Evolutionary conservation across 2,329 filamentous ascomycete genomes (phyloP).

Genomic region (Podosphaera fusca): DNA sequence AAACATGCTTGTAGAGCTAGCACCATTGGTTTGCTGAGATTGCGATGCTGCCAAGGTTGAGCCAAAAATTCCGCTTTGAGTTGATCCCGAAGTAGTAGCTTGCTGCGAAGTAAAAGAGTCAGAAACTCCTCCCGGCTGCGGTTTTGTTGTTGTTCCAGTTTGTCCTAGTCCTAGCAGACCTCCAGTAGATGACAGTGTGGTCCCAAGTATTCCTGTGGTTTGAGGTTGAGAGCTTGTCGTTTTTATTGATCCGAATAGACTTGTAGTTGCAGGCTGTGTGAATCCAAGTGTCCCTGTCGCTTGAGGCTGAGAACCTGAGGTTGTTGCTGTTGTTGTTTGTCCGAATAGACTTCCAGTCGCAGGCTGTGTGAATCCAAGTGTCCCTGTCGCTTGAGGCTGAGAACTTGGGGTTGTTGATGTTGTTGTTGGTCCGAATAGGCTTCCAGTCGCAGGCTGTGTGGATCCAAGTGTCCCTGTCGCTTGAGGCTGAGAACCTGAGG

Average conservation of each 20-base stretch:
- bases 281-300: conserved; percentile 12
- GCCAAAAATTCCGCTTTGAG: not conserved
- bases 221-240: conserved; percentile 6
- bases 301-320: conserved; percentile 1
- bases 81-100: conserved; percentile 5
- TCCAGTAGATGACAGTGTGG: conserved; percentile 3
- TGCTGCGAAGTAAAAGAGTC: conserved; percentile 1
- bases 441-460: conserved; percentile 9
- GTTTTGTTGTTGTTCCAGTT: conserved; percentile 2
- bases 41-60: conserved; percentile 5
- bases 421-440: conserved; percentile 14
- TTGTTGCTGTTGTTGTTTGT: conserved; percentile 5
- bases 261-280: conserved; percentile 11
- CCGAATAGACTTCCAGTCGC: conserved; percentile 15
- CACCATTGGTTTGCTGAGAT: conserved; percentile 8
- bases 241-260: conserved; percentile 14
- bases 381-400: conserved; percentile 7
- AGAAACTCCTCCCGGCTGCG: conserved; percentile 7
- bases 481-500: too few species aligned
- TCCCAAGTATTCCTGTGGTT: conserved; percentile 8
- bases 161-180: conserved; percentile 14
- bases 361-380: conserved; percentile 5
- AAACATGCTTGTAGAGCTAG: conserved; percentile 7
- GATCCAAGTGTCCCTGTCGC: conserved; percentile 3
- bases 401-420: conserved; percentile 10